Base-by-base conservation (phyloP, 805 yeast species). In the Monosporozyma siamensis region DNA sequence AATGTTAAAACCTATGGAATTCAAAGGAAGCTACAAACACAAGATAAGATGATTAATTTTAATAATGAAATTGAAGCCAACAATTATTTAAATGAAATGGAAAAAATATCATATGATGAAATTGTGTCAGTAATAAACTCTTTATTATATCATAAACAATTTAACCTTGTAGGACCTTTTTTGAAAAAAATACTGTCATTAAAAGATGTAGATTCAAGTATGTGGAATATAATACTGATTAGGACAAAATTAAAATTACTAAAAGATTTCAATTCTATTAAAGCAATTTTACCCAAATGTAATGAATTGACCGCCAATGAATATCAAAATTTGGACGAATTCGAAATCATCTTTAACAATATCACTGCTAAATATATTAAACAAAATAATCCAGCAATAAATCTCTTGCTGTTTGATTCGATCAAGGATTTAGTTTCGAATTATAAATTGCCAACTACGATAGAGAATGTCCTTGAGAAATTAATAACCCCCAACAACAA, bases 51-150 rank as follows among this genome's bases (percentile, higher is more conserved):
- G 21, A 39, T 38, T 14, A 48, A 38, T 3, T 59, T 59, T 34
- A 38, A 52, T 4, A 38, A 53, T 10, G 65, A 64, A 41, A 51
- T 50, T 7, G 61, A 57, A n/a, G 67, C 60, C 0, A 45, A 59
- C 22, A 41, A 37, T 1, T 62, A 50, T 42, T 46, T 67, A 11
- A 59, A 64, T 44, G 50, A 53, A 38, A 43, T 46, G 31, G 61
- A 59, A 27, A 41, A 40, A 20, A 58, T 61, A 1, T 49, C 56
- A 1, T 52, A 50, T 20, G 39, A 48, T 3, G 66, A 62, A 34
- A 54, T 54, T 38, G 39, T 58, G 1, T 45, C 51, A 4, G 44
- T 66, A 0, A 43, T 64, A 4, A 51, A 59, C 6, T 51, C 52
- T 11, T 54, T 56, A 37, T 30, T 63, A 2, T 50, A 46, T 24